Conservation (phyloP, 2,329 filamentous ascomycete species). For the Fusarium devonianum region DNA sequence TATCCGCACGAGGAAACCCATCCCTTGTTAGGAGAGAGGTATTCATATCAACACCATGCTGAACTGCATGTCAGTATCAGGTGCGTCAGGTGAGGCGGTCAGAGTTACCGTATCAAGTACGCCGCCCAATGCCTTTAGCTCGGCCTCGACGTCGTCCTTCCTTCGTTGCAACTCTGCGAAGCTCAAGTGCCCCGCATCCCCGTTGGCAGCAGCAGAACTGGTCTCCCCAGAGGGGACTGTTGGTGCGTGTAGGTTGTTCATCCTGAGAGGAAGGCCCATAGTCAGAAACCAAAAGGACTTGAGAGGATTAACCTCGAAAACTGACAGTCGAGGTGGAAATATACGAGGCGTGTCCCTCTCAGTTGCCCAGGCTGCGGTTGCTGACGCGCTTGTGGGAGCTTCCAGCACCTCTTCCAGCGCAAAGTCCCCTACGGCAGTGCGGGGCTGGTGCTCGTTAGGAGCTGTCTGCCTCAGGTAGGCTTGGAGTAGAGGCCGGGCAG, state of each 20-base stretch:
- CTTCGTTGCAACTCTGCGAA: constrained; percentile 82
- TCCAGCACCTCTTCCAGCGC: constrained; percentile 16
- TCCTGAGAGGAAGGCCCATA: constrained; percentile 42
- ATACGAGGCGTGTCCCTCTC: no score
- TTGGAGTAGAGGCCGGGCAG: no score
- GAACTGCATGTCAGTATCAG: constrained; percentile 32
- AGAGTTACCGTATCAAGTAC: constrained; percentile 84
- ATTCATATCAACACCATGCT: constrained; percentile 95
- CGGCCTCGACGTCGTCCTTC: constrained; percentile 85
- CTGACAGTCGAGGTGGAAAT: constrained; percentile 13
- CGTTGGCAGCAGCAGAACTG: constrained; percentile 66
- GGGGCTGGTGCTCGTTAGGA: neutral
- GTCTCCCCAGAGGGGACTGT: constrained; percentile 77
- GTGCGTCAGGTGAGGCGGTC: neutral
- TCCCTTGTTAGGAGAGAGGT: constrained; percentile 86
- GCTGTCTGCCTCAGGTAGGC: constrained; percentile 1
- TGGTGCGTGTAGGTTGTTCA: constrained; percentile 66
- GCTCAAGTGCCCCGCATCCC: constrained; percentile 68
- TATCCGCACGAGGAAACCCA: constrained; percentile 90
- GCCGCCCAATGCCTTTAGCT: constrained; percentile 82
- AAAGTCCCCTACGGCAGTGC: constrained; percentile 7
- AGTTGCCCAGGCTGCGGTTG: constrained; percentile 25
- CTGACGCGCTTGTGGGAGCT: constrained; percentile 31
- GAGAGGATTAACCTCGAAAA: neutral
- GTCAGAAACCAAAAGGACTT: neutral